Base-by-base conservation (phyloP, 495 filamentous ascomycete genomes). In the Penicillium samsonianum region DNA sequence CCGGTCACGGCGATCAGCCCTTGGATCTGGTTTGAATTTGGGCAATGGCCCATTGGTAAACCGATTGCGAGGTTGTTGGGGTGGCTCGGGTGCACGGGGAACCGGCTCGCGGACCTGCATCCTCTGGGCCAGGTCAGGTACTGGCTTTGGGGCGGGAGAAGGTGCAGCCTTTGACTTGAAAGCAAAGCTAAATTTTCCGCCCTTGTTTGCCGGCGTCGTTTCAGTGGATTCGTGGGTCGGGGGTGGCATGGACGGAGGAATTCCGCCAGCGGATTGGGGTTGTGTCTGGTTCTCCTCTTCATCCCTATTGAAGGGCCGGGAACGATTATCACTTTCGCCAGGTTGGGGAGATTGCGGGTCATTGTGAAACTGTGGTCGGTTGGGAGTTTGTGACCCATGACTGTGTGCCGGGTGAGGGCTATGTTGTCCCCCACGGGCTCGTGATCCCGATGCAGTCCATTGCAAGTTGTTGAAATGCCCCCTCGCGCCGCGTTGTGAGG, bases 171-270 rank as follows among this genome's bases (percentile, higher is more conserved):
- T 94, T 0, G 84, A 76, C 67, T 94, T 95, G 70, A 96, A 87
- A 12, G 90, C 88, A 70, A 96, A 96, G 64, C 89, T 91, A 63
- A 96, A 90, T 68, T 91, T 93, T 37, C 85, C 86, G 16, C 79
- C 82, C 73, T 80, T 83, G 42, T 77, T 78, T 49, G 80, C 73
- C 23, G 82, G 77, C 37, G 82, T 75, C 23, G 81, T 73, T 6
- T 75, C 69, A 16, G 77, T 69, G 14, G 80, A 68, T 57, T 83
- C 76, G 43, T 68, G 73, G 14, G 68, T 66, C 25, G 81, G 78
- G 8, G 81, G 81, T 28, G 71, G 72, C 74, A 81, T 81, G 28
- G 80, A 78, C 42, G 76, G 67, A 11, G 59, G 38, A 57, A 63
- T 63, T 11, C 55, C 64, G 51, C 67, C 55, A 19, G 72, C 68